phyloP scores from a whole-genome alignment of 148 eudicot species.

The Cornus controversa region DNA sequence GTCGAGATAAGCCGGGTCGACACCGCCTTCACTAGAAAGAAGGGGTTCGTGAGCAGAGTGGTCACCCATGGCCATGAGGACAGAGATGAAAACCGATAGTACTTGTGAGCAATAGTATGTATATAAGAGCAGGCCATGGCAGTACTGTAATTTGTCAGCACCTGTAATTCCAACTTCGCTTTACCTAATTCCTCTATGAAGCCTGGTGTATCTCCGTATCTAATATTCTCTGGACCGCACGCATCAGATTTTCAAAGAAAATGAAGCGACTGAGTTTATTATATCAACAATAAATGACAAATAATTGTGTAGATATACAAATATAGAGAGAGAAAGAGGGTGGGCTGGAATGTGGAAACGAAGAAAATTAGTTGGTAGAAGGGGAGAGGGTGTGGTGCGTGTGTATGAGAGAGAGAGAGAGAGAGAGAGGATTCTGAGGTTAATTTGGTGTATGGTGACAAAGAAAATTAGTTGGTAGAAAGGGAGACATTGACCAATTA shows the following conservation, averaged over 20 bases:
- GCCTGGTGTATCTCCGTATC: background rate
- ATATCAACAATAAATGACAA: no score
- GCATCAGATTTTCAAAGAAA: background rate
- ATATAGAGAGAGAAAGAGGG: no score
- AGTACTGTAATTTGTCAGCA: background rate
- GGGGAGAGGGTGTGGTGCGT: background rate
- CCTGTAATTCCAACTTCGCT: background rate
- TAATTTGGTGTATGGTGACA: background rate
- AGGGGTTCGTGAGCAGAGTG: slow-evolving; percentile 22
- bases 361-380: background rate
- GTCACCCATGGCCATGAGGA: slow-evolving; percentile 9
- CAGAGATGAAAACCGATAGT: background rate
- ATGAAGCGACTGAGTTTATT: no score
- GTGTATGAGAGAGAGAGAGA: no score
- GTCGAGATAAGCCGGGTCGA: slow-evolving; percentile 8
- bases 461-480: background rate
- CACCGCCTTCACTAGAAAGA: slow-evolving; percentile 23
- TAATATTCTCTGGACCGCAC: background rate
- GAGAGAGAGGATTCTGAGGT: no score
- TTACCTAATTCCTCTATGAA: background rate
- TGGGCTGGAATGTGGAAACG: background rate
- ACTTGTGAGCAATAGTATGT: background rate
- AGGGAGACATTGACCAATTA: no score
- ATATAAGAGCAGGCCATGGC: background rate
- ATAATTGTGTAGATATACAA: no score